These are phyloP conservation scores for Acacia concinna DNA, from an alignment of 331 rosid genomes.

Conservation along the genomic window DNA sequence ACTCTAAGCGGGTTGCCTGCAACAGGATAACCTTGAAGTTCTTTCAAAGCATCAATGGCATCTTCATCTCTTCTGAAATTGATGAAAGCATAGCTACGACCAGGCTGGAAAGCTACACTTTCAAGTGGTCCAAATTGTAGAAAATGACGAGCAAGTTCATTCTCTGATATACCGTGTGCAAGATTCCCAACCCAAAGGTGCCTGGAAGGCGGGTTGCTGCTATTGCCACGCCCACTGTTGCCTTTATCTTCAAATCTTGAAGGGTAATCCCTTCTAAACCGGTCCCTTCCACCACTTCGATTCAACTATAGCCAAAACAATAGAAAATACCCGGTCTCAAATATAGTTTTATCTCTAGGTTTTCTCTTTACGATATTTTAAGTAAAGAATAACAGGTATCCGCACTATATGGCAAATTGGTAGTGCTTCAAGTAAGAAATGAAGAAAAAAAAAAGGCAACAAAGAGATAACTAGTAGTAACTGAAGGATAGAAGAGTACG, in stretches of 20 bases:
- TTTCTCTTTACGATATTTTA: too few relatives aligned
- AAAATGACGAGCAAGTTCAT: constrained; percentile 68
- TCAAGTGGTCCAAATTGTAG: constrained; percentile 71
- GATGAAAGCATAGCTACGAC: constrained; percentile 84
- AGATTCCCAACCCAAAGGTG: constrained; percentile 78
- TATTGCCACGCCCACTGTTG: constrained; percentile 34
- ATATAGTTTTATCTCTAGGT: too few relatives aligned
- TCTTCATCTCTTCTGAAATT: constrained; percentile 78
- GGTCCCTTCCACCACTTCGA: constrained; percentile 47
- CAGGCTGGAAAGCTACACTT: constrained; percentile 80
- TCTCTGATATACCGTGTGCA: constrained; percentile 57
- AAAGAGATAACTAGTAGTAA: background rate
- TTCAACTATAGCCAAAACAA: constrained; percentile 32
- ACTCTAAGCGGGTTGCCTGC: constrained; percentile 74
- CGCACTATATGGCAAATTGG: too few relatives aligned
- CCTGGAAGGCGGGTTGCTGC: constrained; percentile 58
- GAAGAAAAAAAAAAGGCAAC: background rate
- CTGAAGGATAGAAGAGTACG: background rate
- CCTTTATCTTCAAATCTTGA: constrained; percentile 45
- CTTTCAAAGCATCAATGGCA: constrained; percentile 77
- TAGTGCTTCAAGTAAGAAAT: background rate
- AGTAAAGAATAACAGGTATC: too few relatives aligned
- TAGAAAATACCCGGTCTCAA: constrained; percentile 3
- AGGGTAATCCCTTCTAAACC: constrained; percentile 48
- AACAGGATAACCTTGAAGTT: constrained; percentile 71